Evolutionary conservation across 306 rosid species (phyloP).

Genomic region (Gillenia trifoliata): DNA sequence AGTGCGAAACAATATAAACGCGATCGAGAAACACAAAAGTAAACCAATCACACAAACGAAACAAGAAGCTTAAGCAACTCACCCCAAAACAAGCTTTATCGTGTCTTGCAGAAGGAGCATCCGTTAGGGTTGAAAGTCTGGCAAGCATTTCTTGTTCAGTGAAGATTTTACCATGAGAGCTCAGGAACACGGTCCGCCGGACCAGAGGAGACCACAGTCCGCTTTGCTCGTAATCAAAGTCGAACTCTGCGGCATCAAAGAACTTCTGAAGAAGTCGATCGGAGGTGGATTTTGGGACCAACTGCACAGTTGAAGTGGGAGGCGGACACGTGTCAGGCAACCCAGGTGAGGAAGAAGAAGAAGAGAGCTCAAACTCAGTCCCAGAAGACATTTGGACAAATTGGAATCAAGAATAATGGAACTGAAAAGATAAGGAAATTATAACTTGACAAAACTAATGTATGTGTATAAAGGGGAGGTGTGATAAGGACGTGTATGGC

Average conservation of each 20-base stretch:
- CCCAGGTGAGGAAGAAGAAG: slow-evolving; percentile 3
- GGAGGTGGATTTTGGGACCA: slow-evolving; percentile 50
- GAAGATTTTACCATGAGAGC: slow-evolving; percentile 51
- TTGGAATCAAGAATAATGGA: not conserved
- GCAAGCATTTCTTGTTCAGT: slow-evolving; percentile 49
- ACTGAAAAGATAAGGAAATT: not conserved
- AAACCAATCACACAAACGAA: not conserved
- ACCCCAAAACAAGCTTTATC: slow-evolving; percentile 29
- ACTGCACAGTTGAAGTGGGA: slow-evolving; percentile 30
- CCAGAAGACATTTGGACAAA: slow-evolving; percentile 30
- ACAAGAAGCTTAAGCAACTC: slow-evolving; percentile 4
- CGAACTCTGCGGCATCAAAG: slow-evolving; percentile 53
- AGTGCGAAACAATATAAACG: too few species aligned
- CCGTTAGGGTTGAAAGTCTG: slow-evolving; percentile 32
- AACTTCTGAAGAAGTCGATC: slow-evolving; percentile 60
- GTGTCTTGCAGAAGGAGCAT: slow-evolving; percentile 24
- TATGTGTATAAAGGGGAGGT: slow-evolving; percentile 3
- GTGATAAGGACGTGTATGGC: slow-evolving; percentile 64
- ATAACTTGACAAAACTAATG: not conserved
- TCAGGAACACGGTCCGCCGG: slow-evolving; percentile 53
- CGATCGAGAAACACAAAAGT: not conserved
- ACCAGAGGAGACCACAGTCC: slow-evolving; percentile 88
- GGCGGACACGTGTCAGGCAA: not conserved
- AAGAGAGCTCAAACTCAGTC: slow-evolving; percentile 20
- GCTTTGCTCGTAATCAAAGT: slow-evolving; percentile 70